phyloP scores from a whole-genome alignment of 768 basidiomycete genomes.

The Boletellus sp. region DNA sequence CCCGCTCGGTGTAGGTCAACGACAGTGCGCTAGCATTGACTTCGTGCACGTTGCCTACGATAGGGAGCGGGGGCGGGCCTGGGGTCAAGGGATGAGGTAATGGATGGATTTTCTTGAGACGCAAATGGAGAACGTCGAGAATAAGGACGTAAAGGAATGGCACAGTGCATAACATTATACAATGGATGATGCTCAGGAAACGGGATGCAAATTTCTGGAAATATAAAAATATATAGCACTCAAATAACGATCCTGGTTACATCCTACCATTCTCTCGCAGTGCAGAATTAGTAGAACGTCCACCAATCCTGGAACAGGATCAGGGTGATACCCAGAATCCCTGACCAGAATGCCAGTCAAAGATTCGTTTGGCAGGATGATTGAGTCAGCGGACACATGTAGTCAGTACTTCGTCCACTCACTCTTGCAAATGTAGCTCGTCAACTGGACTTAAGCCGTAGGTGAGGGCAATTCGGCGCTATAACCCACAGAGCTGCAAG shows the following conservation, averaged over 20 bases:
- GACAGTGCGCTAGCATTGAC: constrained; percentile 8
- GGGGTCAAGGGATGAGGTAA: not conserved
- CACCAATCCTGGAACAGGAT: not conserved
- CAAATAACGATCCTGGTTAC: too few species aligned
- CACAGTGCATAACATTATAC: not conserved
- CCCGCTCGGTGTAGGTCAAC: constrained; percentile 16
- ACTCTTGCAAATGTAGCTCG: too few species aligned
- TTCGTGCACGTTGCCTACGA: constrained; percentile 15
- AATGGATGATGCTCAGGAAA: not conserved
- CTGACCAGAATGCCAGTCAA: too few species aligned
- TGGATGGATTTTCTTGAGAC: not conserved
- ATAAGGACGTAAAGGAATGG: not conserved
- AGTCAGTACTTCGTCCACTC: too few species aligned
- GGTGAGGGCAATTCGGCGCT: too few species aligned
- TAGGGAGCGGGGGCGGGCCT: constrained; percentile 1
- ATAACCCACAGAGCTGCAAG: too few species aligned
- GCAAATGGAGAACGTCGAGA: not conserved
- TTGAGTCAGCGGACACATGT: too few species aligned
- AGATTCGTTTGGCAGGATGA: too few species aligned
- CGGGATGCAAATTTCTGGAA: not conserved
- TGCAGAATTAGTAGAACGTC: not conserved
- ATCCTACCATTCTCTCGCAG: not conserved
- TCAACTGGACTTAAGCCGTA: too few species aligned
- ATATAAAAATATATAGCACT: not conserved
- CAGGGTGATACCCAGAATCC: too few species aligned